Evolutionary conservation across 495 filamentous ascomycete species (phyloP).

Genomic region (Xylaria grammica): DNA sequence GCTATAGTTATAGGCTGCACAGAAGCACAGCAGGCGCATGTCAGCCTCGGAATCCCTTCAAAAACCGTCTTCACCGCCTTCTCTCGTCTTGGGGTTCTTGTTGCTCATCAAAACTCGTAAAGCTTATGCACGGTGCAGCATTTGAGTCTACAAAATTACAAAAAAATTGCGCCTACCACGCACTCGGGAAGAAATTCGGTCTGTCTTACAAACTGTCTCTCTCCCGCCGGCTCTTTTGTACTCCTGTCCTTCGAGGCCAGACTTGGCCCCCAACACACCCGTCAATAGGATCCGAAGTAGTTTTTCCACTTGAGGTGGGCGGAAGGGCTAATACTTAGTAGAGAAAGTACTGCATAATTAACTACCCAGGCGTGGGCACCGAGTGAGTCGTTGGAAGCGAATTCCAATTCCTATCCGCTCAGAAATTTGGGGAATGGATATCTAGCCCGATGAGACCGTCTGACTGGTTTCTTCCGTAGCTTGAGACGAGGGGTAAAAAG

Average conservation of each 20-base stretch:
- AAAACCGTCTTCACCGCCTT: slow-evolving; percentile 12
- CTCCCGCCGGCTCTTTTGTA: not conserved
- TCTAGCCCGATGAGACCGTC: slow-evolving; percentile 30
- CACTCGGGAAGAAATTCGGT: not conserved
- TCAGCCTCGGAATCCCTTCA: slow-evolving; percentile 11
- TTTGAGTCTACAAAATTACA: not conserved
- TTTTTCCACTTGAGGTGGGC: slow-evolving; percentile 3
- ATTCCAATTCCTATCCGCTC: not conserved
- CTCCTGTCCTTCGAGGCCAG: not conserved
- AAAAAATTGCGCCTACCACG: not conserved
- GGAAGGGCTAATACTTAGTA: not conserved
- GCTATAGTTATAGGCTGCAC: not conserved
- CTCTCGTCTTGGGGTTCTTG: not conserved
- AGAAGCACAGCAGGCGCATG: not conserved
- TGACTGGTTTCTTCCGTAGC: slow-evolving; percentile 28
- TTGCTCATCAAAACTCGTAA: slow-evolving; percentile 13
- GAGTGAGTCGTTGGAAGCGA: not conserved
- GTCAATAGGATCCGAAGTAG: not conserved
- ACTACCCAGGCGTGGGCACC: not conserved
- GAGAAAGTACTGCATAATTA: not conserved
- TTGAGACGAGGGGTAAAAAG: slow-evolving; percentile 33
- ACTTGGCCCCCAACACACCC: not conserved
- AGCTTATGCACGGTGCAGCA: not conserved
- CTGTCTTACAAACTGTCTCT: not conserved
- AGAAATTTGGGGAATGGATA: not conserved